These are phyloP conservation scores for Yamadazyma blattariae DNA, from an alignment of 1,139 yeast genomes.

Conservation along the genomic window DNA sequence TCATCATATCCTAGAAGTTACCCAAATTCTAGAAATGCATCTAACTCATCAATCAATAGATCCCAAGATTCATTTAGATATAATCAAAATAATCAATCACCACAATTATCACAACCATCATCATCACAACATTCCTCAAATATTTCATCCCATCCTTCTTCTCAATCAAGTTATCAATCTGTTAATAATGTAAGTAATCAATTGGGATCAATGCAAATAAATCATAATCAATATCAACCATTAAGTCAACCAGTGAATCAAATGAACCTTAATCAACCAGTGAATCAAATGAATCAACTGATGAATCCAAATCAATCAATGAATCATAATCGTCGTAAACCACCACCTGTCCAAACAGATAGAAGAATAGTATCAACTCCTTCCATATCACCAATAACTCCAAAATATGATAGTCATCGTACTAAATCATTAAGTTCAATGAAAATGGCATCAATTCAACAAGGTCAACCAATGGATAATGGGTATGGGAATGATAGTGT, in stretches of 20 bases:
- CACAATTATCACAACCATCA: slow-evolving; percentile 2
- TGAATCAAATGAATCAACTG: slow-evolving; percentile 1
- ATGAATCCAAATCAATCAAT: neutral
- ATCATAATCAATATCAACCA: neutral
- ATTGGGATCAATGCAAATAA: too few species aligned
- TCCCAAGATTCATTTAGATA: slow-evolving; percentile 6
- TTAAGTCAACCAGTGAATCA: neutral
- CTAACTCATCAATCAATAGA: slow-evolving; percentile 10
- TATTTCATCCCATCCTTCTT: neutral
- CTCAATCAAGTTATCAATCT: too few species aligned
- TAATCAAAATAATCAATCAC: slow-evolving; percentile 5
- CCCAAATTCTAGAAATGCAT: slow-evolving; percentile 10
- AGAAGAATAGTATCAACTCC: slow-evolving; percentile 29
- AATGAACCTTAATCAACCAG: neutral
- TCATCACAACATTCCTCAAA: neutral
- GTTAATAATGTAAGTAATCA: too few species aligned
- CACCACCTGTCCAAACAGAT: slow-evolving; percentile 21
- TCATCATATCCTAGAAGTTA: slow-evolving; percentile 3
- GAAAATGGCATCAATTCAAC: slow-evolving; percentile 17
- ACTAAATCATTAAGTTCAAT: slow-evolving; percentile 24
- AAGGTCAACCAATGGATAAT: slow-evolving; percentile 14
- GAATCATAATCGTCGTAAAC: slow-evolving; percentile 10
- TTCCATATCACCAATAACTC: slow-evolving; percentile 11
- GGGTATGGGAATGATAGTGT: slow-evolving; percentile 2
- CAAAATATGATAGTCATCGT: slow-evolving; percentile 18